Evolutionary conservation across 306 rosid species (phyloP).

Genomic region (Canavalia gladiata): DNA sequence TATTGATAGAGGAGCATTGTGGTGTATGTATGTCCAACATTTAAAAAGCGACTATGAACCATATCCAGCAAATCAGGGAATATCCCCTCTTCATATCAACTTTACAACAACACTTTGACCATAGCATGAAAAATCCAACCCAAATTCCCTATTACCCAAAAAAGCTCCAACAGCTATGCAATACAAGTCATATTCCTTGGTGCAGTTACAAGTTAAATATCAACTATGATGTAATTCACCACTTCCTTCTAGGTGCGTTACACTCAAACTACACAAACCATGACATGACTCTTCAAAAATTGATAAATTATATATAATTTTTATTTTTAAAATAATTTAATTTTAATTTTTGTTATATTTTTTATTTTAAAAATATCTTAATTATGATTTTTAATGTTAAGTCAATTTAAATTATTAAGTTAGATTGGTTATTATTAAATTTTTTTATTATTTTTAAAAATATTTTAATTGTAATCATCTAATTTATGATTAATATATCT

Average conservation of each 20-base stretch:
- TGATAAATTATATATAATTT: no score
- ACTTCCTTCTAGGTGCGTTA: slow-evolving; percentile 8
- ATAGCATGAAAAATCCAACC: background rate
- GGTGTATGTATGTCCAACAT: slow-evolving; percentile 19
- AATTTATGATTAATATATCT: no score
- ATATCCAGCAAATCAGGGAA: slow-evolving; percentile 48
- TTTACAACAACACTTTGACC: slow-evolving; percentile 55
- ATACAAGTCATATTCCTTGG: slow-evolving; percentile 30
- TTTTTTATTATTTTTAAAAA: no score
- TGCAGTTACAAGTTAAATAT: slow-evolving; percentile 12
- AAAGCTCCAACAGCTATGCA: slow-evolving; percentile 42
- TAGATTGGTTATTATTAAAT: no score
- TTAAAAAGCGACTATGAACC: slow-evolving; percentile 46
- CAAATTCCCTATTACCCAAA: slow-evolving; percentile 22
- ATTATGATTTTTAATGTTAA: no score
- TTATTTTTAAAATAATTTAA: no score
- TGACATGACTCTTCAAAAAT: background rate
- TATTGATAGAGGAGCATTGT: slow-evolving; percentile 32
- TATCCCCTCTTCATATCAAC: slow-evolving; percentile 47
- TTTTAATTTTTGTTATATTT: no score
- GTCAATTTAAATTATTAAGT: no score
- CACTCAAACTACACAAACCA: background rate
- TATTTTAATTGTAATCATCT: no score
- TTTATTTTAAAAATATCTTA: no score
- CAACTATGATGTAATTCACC: slow-evolving; percentile 22